Conservation (phyloP, 345 rosid species). For the Iberis pinnata region DNA sequence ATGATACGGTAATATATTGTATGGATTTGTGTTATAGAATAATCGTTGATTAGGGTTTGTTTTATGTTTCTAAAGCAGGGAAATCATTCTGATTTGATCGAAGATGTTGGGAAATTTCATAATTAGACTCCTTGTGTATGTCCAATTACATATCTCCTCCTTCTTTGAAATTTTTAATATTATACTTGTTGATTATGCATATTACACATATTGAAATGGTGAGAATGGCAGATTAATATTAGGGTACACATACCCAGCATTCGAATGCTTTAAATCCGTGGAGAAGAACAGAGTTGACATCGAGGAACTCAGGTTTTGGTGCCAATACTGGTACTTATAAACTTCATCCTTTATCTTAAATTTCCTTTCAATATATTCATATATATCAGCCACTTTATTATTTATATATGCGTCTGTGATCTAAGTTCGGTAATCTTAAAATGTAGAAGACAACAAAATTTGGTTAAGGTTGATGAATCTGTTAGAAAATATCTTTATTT, state of each 20-base stretch:
- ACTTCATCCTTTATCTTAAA: background rate
- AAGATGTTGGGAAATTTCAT: conserved; percentile 72
- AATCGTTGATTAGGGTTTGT: background rate
- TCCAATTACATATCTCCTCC: background rate
- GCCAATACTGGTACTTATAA: conserved; percentile 69
- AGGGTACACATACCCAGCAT: conserved; percentile 91
- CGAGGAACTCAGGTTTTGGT: conserved; percentile 87
- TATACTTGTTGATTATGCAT: background rate
- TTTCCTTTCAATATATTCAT: too few species aligned
- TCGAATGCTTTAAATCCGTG: conserved; percentile 72
- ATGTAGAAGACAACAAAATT: background rate
- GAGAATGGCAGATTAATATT: conserved; percentile 49
- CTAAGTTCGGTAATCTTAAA: background rate
- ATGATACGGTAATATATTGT: background rate
- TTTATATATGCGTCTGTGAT: too few species aligned
- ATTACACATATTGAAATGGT: conserved; percentile 1
- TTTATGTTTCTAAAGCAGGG: conserved; percentile 28
- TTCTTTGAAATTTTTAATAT: background rate
- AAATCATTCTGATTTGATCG: conserved; percentile 23
- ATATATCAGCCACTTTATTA: too few species aligned
- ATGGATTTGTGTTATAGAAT: background rate
- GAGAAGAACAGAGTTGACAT: conserved; percentile 76
- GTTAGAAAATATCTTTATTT: background rate
- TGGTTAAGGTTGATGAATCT: background rate
- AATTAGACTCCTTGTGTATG: conserved; percentile 54